Evolutionary conservation across 1,284 basidiomycete species (phyloP).

Genomic region (Phenoliferia sp.): DNA sequence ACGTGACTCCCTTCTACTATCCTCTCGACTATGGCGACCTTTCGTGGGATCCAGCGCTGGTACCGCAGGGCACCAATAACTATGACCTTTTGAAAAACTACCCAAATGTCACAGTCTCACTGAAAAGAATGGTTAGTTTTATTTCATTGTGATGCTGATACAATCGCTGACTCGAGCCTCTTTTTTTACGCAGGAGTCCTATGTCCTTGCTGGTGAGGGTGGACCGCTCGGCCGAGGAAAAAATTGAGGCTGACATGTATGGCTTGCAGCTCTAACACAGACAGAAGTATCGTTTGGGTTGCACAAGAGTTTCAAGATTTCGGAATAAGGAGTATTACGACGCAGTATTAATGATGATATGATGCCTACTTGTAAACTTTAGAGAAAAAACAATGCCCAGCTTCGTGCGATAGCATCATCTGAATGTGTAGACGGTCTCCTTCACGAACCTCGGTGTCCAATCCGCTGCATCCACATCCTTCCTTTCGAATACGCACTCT

Average conservation of each 20-base stretch:
- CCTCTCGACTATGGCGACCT: not conserved
- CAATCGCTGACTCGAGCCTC: not conserved
- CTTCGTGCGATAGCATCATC: too few species aligned
- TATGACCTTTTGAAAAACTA: not conserved
- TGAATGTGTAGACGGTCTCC: too few species aligned
- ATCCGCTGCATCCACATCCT: not conserved
- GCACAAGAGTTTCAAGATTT: not conserved
- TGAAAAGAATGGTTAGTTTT: not conserved
- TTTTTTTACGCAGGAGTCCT: not conserved
- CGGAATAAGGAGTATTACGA: too few species aligned
- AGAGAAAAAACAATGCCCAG: too few species aligned
- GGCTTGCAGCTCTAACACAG: not conserved
- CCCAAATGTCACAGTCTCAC: not conserved
- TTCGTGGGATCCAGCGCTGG: not conserved
- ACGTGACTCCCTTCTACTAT: slow-evolving; percentile 5
- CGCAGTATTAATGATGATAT: too few species aligned
- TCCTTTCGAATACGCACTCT: not conserved
- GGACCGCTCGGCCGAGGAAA: not conserved
- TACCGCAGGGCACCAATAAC: not conserved
- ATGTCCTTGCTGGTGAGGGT: slow-evolving; percentile 3
- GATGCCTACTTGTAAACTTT: too few species aligned
- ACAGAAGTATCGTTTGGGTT: slow-evolving; percentile 4
- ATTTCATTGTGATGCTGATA: not conserved
- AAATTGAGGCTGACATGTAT: not conserved
- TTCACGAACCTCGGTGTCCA: too few species aligned